A percentile compares a stretch with the other conserved stretches of the same genome.
These are phyloP conservation scores for Articulospora tetracladia DNA, from an alignment of 495 filamentous ascomycete species.

Conservation along the genomic window DNA sequence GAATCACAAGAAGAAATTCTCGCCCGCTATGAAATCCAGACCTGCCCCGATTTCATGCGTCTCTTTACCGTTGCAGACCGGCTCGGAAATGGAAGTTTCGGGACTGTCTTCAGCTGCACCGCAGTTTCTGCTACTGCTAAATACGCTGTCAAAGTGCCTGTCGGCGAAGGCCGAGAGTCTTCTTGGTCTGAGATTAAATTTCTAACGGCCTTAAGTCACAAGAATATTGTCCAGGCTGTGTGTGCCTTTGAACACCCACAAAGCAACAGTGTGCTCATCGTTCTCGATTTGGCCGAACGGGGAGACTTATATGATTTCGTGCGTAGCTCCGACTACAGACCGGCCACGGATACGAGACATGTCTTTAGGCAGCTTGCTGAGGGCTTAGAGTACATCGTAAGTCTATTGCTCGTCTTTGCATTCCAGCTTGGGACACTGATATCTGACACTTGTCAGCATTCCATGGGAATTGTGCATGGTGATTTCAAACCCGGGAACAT, in stretches of 20 bases:
- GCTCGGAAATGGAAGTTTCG: too few species aligned
- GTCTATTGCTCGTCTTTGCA: not conserved
- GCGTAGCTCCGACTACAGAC: not conserved
- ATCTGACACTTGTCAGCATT: not conserved
- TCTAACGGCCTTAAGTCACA: too few species aligned
- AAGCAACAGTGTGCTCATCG: not conserved
- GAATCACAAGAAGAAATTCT: too few species aligned
- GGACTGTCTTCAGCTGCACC: too few species aligned
- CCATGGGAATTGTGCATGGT: not conserved
- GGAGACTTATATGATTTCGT: not conserved
- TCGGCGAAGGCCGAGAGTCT: too few species aligned
- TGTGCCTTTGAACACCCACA: not conserved
- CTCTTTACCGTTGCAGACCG: too few species aligned
- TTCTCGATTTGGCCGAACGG: not conserved
- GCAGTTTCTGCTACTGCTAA: too few species aligned
- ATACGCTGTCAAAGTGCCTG: too few species aligned
- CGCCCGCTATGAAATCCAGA: too few species aligned
- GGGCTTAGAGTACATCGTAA: not conserved
- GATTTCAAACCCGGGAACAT: conserved; percentile 1
- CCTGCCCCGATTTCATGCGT: too few species aligned
- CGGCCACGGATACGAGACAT: not conserved
- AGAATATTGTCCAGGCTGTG: not conserved
- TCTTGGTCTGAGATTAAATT: too few species aligned
- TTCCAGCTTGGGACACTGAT: too few species aligned
- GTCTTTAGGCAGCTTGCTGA: not conserved